Evolutionary conservation across 2,329 filamentous ascomycete genomes (phyloP).

Genomic region (Sporothrix euskadiensis): DNA sequence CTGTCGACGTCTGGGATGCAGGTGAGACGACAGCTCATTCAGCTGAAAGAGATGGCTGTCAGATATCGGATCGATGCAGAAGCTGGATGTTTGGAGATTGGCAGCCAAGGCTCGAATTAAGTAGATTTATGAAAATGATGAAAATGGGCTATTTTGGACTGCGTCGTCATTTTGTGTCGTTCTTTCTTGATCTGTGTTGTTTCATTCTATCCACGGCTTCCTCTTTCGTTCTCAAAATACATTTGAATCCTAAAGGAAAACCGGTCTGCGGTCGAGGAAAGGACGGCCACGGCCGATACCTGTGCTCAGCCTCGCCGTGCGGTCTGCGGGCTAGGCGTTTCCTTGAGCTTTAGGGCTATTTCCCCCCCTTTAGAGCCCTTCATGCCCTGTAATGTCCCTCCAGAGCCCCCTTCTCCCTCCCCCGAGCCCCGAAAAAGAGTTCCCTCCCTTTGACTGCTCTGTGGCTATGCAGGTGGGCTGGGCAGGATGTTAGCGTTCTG

Average conservation of each 20-base stretch:
- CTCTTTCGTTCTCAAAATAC: constrained; percentile 7
- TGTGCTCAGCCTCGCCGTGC: constrained; percentile 18
- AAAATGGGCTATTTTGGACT: background rate
- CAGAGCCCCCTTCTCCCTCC: background rate
- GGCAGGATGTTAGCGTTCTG: constrained; percentile 1
- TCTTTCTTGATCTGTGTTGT: background rate
- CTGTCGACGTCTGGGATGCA: background rate
- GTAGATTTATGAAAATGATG: background rate
- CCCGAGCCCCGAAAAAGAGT: background rate
- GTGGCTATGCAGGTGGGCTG: constrained; percentile 15
- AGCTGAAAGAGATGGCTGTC: background rate
- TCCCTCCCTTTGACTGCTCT: background rate
- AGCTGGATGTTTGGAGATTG: background rate
- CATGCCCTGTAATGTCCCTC: background rate
- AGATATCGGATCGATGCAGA: background rate
- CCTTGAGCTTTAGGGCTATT: background rate
- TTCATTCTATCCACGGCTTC: background rate
- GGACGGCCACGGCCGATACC: background rate
- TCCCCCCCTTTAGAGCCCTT: background rate
- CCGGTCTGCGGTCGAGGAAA: background rate
- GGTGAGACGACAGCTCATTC: background rate
- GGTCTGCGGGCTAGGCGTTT: background rate
- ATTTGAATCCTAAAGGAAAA: constrained; percentile 4
- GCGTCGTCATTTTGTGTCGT: background rate
- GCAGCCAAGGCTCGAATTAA: background rate